phyloP scores from a whole-genome alignment of 352 stramenopile species.

The Globisporangium radiosum region DNA sequence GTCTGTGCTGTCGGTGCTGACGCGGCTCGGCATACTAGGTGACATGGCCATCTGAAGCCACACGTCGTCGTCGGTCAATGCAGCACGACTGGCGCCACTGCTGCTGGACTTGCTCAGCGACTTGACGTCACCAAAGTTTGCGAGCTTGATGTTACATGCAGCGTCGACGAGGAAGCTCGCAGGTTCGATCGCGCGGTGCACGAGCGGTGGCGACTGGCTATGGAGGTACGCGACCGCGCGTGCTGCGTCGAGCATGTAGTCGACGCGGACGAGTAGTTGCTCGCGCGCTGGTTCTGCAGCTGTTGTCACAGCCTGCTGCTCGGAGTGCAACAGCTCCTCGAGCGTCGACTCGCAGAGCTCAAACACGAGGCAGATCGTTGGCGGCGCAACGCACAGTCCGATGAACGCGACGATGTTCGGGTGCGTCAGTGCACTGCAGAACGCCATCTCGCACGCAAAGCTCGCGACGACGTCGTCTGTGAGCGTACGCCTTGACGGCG shows the following conservation, averaged over 20 bases:
- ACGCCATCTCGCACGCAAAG: constrained; percentile 31
- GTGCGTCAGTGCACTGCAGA: constrained; percentile 45
- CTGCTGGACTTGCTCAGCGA: constrained; percentile 6
- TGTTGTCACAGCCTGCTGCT: constrained; percentile 9
- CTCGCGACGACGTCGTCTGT: constrained; percentile 23
- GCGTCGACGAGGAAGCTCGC: constrained; percentile 82
- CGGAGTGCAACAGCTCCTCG: constrained; percentile 25
- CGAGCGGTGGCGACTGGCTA: constrained; percentile 54
- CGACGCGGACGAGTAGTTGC: constrained; percentile 39
- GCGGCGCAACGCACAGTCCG: constrained; percentile 51
- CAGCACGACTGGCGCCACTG: not conserved
- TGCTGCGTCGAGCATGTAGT: constrained; percentile 55
- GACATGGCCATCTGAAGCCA: not conserved
- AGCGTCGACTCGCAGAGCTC: constrained; percentile 56
- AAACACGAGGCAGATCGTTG: constrained; percentile 52
- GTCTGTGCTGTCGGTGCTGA: not conserved
- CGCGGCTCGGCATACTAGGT: not conserved
- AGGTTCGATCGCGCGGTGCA: constrained; percentile 92
- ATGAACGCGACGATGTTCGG: constrained; percentile 57
- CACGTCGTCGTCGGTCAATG: not conserved
- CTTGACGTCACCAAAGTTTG: constrained; percentile 53
- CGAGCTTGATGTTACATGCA: constrained; percentile 44
- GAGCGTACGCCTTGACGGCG: constrained; percentile 37
- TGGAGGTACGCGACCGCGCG: constrained; percentile 60
- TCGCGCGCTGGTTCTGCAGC: constrained; percentile 16